Conservation (phyloP, 345 rosid species). For the Hirschfeldia incana region DNA sequence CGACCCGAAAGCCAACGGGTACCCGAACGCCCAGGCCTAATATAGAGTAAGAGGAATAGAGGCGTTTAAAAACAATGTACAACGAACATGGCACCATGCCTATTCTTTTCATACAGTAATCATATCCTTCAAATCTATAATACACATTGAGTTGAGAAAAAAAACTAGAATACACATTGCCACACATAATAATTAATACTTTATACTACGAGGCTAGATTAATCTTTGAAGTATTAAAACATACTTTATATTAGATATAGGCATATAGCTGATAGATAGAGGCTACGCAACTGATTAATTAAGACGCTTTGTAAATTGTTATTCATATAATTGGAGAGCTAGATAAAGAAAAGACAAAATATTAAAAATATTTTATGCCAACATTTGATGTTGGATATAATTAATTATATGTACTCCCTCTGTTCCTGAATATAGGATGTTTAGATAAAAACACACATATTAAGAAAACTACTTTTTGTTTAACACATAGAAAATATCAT, state of each 20-base stretch:
- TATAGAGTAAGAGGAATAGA: background rate
- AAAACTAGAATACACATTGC: slow-evolving; percentile 25
- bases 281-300: slow-evolving; percentile 30
- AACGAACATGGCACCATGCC: slow-evolving; percentile 40
- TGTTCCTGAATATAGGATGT: too few relatives aligned
- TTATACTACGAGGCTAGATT: slow-evolving; percentile 19
- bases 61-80: slow-evolving; percentile 14
- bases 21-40: background rate
- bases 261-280: slow-evolving; percentile 20
- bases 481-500: too few relatives aligned
- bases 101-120: slow-evolving; percentile 3
- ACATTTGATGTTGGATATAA: background rate
- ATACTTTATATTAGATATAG: slow-evolving; percentile 10
- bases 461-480: too few relatives aligned
- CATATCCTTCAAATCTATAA: slow-evolving; percentile 20
- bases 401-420: background rate
- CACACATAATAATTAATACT: slow-evolving; percentile 8
- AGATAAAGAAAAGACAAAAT: background rate
- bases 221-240: slow-evolving; percentile 25
- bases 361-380: background rate
- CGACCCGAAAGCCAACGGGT: too few relatives aligned
- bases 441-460: too few relatives aligned
- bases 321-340: background rate
- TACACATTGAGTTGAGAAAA: slow-evolving; percentile 11
- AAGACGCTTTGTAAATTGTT: slow-evolving; percentile 24